Evolutionary conservation across 352 stramenopile species (phyloP).

Genomic region (Globisporangium alternatum): DNA sequence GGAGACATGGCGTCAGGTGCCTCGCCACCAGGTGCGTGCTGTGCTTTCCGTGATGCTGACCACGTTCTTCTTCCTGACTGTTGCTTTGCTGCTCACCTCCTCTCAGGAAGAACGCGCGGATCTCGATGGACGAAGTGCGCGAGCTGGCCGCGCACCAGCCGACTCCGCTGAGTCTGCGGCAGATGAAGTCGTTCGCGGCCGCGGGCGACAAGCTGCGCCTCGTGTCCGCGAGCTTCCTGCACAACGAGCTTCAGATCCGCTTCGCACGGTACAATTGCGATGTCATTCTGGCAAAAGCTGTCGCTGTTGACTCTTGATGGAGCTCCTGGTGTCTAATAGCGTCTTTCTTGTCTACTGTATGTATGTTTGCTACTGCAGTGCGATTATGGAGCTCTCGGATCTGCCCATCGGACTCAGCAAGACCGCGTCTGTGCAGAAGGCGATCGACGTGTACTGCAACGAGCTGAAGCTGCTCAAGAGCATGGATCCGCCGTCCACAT

Average conservation of each 20-base stretch:
- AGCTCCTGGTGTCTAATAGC: neutral
- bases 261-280: conserved; percentile 46
- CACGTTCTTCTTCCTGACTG: neutral
- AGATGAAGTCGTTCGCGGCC: conserved; percentile 80
- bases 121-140: conserved; percentile 65
- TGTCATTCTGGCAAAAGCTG: neutral
- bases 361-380: conserved; percentile 20
- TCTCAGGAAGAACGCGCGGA: conserved; percentile 14
- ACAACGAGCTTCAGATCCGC: conserved; percentile 76
- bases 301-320: neutral
- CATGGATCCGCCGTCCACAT: conserved; percentile 37
- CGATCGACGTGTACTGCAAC: conserved; percentile 61
- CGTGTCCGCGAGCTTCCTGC: conserved; percentile 64
- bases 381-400: conserved; percentile 73
- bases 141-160: conserved; percentile 50
- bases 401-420: conserved; percentile 65
- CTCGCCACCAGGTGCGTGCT: conserved; percentile 5
- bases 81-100: neutral
- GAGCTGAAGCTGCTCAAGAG: conserved; percentile 47
- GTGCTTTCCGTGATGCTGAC: neutral
- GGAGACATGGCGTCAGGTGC: neutral
- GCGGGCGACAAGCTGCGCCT: conserved; percentile 56
- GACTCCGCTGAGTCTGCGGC: conserved; percentile 70
- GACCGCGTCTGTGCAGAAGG: conserved; percentile 55
- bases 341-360: neutral